These are phyloP conservation scores for Trametes versicolor DNA, from an alignment of 1,284 basidiomycete genomes.

Conservation along the genomic window DNA sequence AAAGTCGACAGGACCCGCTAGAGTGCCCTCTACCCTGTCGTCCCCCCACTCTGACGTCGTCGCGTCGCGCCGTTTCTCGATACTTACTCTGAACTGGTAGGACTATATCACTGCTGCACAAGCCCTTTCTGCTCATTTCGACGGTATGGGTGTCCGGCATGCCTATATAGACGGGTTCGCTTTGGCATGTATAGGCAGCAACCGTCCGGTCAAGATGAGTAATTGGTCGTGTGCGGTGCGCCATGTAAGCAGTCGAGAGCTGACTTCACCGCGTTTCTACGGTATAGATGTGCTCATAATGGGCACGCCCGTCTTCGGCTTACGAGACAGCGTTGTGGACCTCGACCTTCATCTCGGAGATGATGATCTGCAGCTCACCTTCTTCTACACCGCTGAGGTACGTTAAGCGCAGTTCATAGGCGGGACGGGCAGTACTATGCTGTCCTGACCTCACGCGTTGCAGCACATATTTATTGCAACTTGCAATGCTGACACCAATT, in stretches of 20 bases:
- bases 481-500: not conserved
- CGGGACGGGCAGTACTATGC: too few relatives aligned
- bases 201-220: slow-evolving; percentile 44
- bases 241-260: not conserved
- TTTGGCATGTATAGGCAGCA: slow-evolving; percentile 45
- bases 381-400: slow-evolving; percentile 45
- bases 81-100: slow-evolving; percentile 36
- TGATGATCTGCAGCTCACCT: slow-evolving; percentile 37
- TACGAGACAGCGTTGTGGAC: slow-evolving; percentile 39
- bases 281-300: slow-evolving; percentile 50
- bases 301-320: slow-evolving; percentile 30
- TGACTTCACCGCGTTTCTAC: slow-evolving; percentile 25
- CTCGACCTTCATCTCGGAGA: slow-evolving; percentile 40
- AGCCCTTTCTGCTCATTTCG: slow-evolving; percentile 38
- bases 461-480: too few relatives aligned
- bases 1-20: too few relatives aligned
- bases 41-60: not conserved
- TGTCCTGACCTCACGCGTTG: too few relatives aligned
- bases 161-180: slow-evolving; percentile 50
- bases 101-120: slow-evolving; percentile 39
- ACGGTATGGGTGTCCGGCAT: slow-evolving; percentile 37
- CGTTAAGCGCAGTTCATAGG: not conserved
- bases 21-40: not conserved
- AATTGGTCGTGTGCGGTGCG: not conserved
- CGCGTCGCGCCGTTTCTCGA: slow-evolving; percentile 23